Percentiles rank a stretch among this genome's conserved stretches.
These are phyloP conservation scores for Pyrrhoderma noxium DNA, from an alignment of 1,284 basidiomycete species.

Conservation along the genomic window DNA sequence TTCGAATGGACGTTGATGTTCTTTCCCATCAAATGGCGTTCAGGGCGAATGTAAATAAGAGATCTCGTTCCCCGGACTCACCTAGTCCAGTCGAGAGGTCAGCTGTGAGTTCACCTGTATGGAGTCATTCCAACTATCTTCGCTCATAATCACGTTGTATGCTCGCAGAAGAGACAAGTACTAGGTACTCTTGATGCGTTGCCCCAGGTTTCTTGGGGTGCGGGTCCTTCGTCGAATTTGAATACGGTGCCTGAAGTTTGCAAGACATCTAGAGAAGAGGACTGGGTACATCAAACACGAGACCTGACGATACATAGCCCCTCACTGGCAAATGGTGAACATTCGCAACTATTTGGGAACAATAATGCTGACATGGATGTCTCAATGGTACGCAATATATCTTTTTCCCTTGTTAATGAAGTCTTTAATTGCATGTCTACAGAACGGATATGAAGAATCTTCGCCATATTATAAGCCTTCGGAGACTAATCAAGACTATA, in stretches of 20 bases:
- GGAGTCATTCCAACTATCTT: not conserved
- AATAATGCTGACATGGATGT: slow-evolving; percentile 3
- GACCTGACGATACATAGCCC: slow-evolving; percentile 13
- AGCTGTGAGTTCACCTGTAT: slow-evolving; percentile 6
- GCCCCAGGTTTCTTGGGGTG: slow-evolving; percentile 35
- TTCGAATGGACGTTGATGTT: slow-evolving; percentile 44
- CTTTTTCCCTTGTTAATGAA: not conserved
- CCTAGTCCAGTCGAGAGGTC: slow-evolving; percentile 23
- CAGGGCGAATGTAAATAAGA: slow-evolving; percentile 36
- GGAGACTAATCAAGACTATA: too few relatives aligned
- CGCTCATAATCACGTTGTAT: not conserved
- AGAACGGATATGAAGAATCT: too few relatives aligned
- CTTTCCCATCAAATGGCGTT: slow-evolving; percentile 34
- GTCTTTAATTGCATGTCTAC: too few relatives aligned
- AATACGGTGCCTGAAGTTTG: not conserved
- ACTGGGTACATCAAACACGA: slow-evolving; percentile 15
- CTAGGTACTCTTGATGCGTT: not conserved
- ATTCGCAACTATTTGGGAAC: not conserved
- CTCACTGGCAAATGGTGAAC: slow-evolving; percentile 2
- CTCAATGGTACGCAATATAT: slow-evolving; percentile 6
- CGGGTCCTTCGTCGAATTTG: slow-evolving; percentile 18
- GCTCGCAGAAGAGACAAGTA: not conserved
- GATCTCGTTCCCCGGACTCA: slow-evolving; percentile 46
- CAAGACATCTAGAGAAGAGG: slow-evolving; percentile 5
- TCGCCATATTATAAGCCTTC: too few relatives aligned